phyloP scores from a whole-genome alignment of 176 grass and related monocot species.

The Avena sativa region DNA sequence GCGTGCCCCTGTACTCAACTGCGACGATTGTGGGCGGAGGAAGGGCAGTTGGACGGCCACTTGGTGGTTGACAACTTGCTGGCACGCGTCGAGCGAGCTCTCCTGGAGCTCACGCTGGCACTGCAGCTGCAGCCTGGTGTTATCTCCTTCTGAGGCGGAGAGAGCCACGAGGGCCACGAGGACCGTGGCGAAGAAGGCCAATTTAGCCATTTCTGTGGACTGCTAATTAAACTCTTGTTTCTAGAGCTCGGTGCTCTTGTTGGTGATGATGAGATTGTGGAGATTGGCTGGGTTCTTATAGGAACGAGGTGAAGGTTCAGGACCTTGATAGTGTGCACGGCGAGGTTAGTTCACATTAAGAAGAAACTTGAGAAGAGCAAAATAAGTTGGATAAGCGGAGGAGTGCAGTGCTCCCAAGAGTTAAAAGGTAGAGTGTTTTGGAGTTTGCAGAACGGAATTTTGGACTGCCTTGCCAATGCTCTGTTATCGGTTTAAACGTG shows the following conservation, averaged over 20 bases:
- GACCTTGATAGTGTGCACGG: constrained; percentile 14
- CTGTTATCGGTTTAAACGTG: not conserved
- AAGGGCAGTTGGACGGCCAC: not conserved
- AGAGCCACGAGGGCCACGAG: constrained; percentile 29
- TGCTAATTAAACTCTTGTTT: not conserved
- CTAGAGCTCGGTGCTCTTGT: constrained; percentile 8
- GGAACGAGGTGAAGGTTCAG: not conserved
- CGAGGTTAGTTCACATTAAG: not conserved
- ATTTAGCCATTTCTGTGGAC: not conserved
- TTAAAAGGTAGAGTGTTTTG: not conserved
- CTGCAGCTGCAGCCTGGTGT: not conserved
- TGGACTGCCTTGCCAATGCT: not conserved
- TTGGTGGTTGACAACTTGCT: constrained; percentile 33
- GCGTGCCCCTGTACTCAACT: not conserved
- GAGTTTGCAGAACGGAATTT: constrained; percentile 25
- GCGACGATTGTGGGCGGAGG: not conserved
- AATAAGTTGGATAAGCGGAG: constrained; percentile 12
- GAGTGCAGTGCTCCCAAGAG: not conserved
- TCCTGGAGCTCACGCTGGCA: constrained; percentile 47
- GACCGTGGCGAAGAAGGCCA: constrained; percentile 11
- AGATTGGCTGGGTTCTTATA: constrained; percentile 34
- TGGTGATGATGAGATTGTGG: constrained; percentile 22
- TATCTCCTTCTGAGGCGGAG: not conserved
- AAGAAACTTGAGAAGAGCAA: not conserved
- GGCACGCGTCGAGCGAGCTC: constrained; percentile 44